These are phyloP conservation scores for Yamadazyma insecticola DNA, from an alignment of 805 yeast species.

Conservation along the genomic window DNA sequence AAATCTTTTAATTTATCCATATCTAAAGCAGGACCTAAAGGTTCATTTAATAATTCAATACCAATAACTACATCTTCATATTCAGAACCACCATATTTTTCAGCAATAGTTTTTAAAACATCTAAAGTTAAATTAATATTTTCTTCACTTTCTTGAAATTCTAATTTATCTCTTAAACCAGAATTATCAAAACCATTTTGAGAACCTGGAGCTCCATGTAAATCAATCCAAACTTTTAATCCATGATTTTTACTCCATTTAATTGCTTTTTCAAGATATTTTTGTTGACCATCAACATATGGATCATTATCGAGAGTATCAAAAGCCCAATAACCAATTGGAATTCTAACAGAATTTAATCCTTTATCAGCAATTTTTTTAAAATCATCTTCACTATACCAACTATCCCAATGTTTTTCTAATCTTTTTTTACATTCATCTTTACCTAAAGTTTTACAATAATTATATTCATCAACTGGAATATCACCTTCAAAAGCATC, in stretches of 20 bases:
- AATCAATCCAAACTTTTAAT: constrained; percentile 81
- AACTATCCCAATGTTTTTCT: constrained; percentile 71
- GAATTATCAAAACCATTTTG: constrained; percentile 96
- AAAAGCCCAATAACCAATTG: constrained; percentile 96
- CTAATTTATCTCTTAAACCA: constrained; percentile 63
- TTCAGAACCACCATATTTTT: constrained; percentile 58
- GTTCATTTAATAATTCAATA: constrained; percentile 85
- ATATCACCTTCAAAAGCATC: constrained; percentile 38
- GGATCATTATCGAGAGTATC: constrained; percentile 62
- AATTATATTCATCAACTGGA: constrained; percentile 85
- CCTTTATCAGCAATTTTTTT: constrained; percentile 55
- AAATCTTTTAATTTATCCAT: constrained; percentile 55
- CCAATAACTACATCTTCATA: constrained; percentile 75
- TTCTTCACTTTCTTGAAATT: constrained; percentile 49
- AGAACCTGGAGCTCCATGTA: constrained; percentile 96
- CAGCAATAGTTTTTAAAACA: constrained; percentile 51
- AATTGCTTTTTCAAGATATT: constrained; percentile 70
- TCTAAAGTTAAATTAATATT: constrained; percentile 51
- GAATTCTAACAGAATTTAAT: constrained; percentile 81
- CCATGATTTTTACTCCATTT: constrained; percentile 63
- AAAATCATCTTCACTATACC: constrained; percentile 73
- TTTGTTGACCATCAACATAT: constrained; percentile 76
- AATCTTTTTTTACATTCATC: constrained; percentile 50
- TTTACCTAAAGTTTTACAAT: constrained; percentile 55
- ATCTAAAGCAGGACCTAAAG: constrained; percentile 68